Conservation (phyloP, 805 yeast species). For the Candida qinlingensis region DNA sequence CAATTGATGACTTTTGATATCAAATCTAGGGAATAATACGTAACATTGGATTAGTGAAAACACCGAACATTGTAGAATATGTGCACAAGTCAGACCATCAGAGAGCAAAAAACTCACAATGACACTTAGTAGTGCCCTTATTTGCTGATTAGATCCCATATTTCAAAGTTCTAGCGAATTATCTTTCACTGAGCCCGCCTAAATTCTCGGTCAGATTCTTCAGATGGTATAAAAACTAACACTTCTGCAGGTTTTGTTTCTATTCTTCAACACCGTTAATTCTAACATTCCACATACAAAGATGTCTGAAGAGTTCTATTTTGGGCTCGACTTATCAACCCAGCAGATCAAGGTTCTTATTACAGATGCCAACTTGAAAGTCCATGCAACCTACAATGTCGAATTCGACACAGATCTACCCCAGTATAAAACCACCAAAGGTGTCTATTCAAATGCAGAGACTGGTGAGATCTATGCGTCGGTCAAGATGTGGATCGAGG, state of each 20-base stretch:
- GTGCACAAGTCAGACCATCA: too few species aligned
- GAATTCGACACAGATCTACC: conserved; percentile 67
- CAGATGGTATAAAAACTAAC: neutral
- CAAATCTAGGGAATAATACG: too few species aligned
- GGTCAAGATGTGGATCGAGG: conserved; percentile 86
- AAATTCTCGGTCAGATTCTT: neutral
- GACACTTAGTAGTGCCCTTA: too few species aligned
- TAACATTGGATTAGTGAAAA: neutral
- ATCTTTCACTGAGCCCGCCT: neutral
- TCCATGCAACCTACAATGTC: conserved; percentile 53
- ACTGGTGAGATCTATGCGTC: conserved; percentile 70
- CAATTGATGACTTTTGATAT: neutral
- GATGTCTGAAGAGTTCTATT: conserved; percentile 16
- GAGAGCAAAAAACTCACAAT: too few species aligned
- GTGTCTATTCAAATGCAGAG: conserved; percentile 53
- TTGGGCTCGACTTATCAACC: conserved; percentile 86
- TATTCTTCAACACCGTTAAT: too few species aligned
- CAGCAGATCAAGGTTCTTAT: conserved; percentile 81
- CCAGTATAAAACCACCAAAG: conserved; percentile 62
- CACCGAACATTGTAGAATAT: neutral
- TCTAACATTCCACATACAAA: conserved; percentile 24
- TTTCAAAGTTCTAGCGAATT: too few species aligned
- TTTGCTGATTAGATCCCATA: too few species aligned
- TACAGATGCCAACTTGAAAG: conserved; percentile 47
- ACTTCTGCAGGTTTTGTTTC: neutral